Base-by-base conservation (phyloP, 805 yeast genomes). In the Blastobotrys mokoenaii region DNA sequence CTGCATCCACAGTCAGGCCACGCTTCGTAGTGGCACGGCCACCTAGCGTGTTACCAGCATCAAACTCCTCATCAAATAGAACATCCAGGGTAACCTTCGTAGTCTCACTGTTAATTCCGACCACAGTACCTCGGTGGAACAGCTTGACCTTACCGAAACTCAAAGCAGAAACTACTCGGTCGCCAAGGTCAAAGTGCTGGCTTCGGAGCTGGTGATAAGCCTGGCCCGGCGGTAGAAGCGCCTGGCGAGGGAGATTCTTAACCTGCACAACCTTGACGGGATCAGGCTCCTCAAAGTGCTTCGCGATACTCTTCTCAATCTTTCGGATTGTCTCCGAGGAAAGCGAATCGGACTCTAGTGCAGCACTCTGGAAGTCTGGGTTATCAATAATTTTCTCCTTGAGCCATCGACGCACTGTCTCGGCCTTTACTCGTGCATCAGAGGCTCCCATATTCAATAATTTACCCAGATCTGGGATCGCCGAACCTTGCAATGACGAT, bases 91-190 rank as follows among this genome's bases (percentile, higher is more conserved):
- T 74, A 9, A 74, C 61, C 43, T 59, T 65, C n/a, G 67, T 57
- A 8, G 77, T 76, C 31, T 77, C 72, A 53, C 80, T 76, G 31
- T 77, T 72, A 36, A 85, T 86, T 35, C 77, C 70, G 41, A 85
- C 82, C 45, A 93, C 95, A 1, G 96, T 88, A 61, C 99, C 99
- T 57, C 83, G 83, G 20, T 85, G 74, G 59, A 83, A 87, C 46
- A 81, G 65, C 22, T 96, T 95, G 12, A 89, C 95, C 58, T 85
- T 87, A 43, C 97, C 97, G 18, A 84, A 79, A 55, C 81, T 84
- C 55, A 83, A 82, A 17, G 87, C 84, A 53, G 85, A 88, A 18
- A 84, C 74, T 27, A 93, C 86, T 49, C 98, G 76, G 59, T 93
- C 97, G 56, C 98, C 98, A 17, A 93, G 70, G 25, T 75, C 73